phyloP scores from a whole-genome alignment of 306 rosid species.

The Dryas drummondii region DNA sequence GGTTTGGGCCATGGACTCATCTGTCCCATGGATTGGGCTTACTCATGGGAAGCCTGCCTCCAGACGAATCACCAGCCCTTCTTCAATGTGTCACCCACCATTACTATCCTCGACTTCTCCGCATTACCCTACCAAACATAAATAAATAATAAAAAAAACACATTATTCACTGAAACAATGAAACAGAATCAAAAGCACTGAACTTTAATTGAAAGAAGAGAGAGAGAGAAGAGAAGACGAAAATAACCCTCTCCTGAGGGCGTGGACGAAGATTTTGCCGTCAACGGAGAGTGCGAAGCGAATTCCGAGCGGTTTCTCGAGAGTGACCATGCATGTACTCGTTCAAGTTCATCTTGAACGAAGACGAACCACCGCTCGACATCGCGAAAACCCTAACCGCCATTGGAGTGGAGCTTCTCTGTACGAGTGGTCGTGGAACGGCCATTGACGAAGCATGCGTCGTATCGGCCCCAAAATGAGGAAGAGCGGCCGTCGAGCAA shows the following conservation, averaged over 20 bases:
- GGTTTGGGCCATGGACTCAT: too few relatives aligned
- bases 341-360: slow-evolving; percentile 62
- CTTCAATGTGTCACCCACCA: slow-evolving; percentile 95
- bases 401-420: slow-evolving; percentile 30
- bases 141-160: not conserved
- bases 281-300: too few relatives aligned
- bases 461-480: slow-evolving; percentile 45
- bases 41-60: slow-evolving; percentile 12
- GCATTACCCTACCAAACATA: slow-evolving; percentile 66
- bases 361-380: slow-evolving; percentile 33
- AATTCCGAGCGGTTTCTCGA: too few relatives aligned
- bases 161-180: not conserved
- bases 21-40: too few relatives aligned
- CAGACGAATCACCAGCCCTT: slow-evolving; percentile 70
- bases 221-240: not conserved
- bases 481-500: slow-evolving; percentile 17
- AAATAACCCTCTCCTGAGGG: slow-evolving; percentile 80
- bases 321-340: too few relatives aligned
- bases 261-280: slow-evolving; percentile 26
- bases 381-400: slow-evolving; percentile 49
- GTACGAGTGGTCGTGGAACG: not conserved
- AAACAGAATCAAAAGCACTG: slow-evolving; percentile 3
- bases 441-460: slow-evolving; percentile 17
- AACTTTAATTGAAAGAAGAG: not conserved
- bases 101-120: slow-evolving; percentile 81